Evolutionary conservation across 108 stramenopile genomes (phyloP), one percentile per base, ranked within the genome.

Genomic region (Nitzschia sp.): DNA sequence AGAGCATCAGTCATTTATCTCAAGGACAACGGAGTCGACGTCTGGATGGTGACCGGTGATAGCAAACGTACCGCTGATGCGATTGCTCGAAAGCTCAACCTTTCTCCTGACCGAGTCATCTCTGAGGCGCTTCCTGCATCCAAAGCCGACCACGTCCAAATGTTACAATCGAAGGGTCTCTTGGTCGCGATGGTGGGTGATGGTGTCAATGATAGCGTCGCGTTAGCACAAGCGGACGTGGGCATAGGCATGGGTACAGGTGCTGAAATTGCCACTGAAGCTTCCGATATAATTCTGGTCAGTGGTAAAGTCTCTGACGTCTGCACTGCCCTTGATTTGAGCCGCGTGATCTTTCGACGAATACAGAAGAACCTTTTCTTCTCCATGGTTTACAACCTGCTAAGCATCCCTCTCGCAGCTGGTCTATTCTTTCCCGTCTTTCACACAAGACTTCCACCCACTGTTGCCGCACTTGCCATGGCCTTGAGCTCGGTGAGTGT

Each of bases 11-110:
- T 97, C 17, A 68, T 55, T 45, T 77, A 77, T 55, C 79, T 94
- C 63, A 76, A 79, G 16, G 65, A 83, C 47, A 69, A 85, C 66
- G 91, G 89, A 13, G 75, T 98, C 5, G 91, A 96, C 47, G 93
- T 98, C 9, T 98, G 94, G 94, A 96, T 98, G 95, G 84, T 97
- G 52, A 98, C 97, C 0, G 99, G 99, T 28, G 99, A 99, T 74
- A 92, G 97, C 69, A 77, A 72, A 35, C 65, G 80, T 2, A 96
- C 96, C 17, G 98, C 98, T 17, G 56, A 63, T 44, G 91, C 96
- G 33, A 86, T 99, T 28, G 97, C 94, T 9, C 45, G 68, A 33
- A 38, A 77, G 68, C 61, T 98, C 36, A 87, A 96, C 29, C 75
- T 99, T 4, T 72, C 83, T 3, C 45, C 68, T 11, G 38, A 79